A percentile compares a stretch with the other conserved stretches of the same genome.
phyloP scores from a whole-genome alignment of 2,329 filamentous ascomycete species.

The Lojkania enalia region DNA sequence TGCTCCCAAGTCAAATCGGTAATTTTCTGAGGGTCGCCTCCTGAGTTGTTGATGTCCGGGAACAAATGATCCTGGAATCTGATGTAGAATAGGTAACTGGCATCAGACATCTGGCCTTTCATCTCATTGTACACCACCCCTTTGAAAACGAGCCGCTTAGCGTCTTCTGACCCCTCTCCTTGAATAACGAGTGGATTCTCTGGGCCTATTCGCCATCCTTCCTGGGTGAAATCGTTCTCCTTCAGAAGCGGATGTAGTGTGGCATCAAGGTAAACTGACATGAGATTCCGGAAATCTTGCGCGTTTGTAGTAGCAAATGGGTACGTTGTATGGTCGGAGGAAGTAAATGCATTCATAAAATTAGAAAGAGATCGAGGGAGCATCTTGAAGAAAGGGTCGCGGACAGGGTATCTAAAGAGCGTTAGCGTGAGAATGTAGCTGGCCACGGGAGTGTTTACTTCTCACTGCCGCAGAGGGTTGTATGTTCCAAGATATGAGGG shows the following conservation, averaged over 20 bases:
- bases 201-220: conserved; percentile 94
- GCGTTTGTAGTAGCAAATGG: conserved; percentile 96
- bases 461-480: conserved; percentile 90
- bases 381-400: conserved; percentile 99
- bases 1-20: conserved; percentile 93
- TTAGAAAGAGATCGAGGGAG: conserved; percentile 96
- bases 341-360: conserved; percentile 99
- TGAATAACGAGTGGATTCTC: conserved; percentile 70
- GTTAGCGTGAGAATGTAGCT: neutral
- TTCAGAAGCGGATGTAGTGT: conserved; percentile 89
- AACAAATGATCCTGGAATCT: conserved; percentile 93
- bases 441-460: conserved; percentile 61
- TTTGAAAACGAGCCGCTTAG: conserved; percentile 84
- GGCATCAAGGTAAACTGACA: conserved; percentile 95
- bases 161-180: conserved; percentile 52
- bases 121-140: conserved; percentile 99
- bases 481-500: conserved; percentile 96
- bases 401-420: conserved; percentile 78
- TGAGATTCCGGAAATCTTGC: conserved; percentile 92
- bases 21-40: conserved; percentile 94
- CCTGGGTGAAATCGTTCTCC: conserved; percentile 88
- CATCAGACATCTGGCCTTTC: conserved; percentile 99
- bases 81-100: conserved; percentile 94
- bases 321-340: conserved; percentile 94
- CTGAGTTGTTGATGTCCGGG: conserved; percentile 93